These are phyloP conservation scores for Xylaria bambusicola DNA, from an alignment of 495 filamentous ascomycete genomes.

Conservation along the genomic window DNA sequence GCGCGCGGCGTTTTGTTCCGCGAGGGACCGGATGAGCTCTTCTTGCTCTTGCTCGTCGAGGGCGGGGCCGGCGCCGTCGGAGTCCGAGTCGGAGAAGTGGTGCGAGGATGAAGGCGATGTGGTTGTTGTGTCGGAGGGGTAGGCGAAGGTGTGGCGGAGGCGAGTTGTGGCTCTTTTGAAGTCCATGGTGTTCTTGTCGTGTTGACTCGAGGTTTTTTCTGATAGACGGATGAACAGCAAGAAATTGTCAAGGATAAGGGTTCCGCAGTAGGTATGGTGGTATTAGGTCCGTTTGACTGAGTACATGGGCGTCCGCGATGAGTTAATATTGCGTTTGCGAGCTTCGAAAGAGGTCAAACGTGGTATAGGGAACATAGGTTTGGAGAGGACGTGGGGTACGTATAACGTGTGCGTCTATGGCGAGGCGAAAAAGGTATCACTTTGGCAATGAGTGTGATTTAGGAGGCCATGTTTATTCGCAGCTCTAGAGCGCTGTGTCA, in stretches of 20 bases:
- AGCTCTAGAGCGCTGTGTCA: background rate
- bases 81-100: conserved; percentile 30
- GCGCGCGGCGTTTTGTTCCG: conserved; percentile 55
- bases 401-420: background rate
- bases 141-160: conserved; percentile 63
- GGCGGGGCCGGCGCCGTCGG: conserved; percentile 57
- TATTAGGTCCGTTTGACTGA: too few species aligned
- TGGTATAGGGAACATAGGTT: background rate
- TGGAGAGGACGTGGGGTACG: too few species aligned
- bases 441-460: background rate
- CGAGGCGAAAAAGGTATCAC: background rate
- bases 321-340: too few species aligned
- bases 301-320: too few species aligned
- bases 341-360: too few species aligned
- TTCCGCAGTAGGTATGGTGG: background rate
- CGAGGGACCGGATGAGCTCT: conserved; percentile 60
- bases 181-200: too few species aligned
- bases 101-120: conserved; percentile 36
- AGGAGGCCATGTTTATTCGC: background rate
- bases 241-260: background rate
- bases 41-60: conserved; percentile 64
- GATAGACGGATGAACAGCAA: too few species aligned
- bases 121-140: conserved; percentile 55
- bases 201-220: too few species aligned
- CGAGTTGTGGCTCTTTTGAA: conserved; percentile 39